Conservation (phyloP, 2,329 filamentous ascomycete genomes). For the Penicillium oxalicum region DNA sequence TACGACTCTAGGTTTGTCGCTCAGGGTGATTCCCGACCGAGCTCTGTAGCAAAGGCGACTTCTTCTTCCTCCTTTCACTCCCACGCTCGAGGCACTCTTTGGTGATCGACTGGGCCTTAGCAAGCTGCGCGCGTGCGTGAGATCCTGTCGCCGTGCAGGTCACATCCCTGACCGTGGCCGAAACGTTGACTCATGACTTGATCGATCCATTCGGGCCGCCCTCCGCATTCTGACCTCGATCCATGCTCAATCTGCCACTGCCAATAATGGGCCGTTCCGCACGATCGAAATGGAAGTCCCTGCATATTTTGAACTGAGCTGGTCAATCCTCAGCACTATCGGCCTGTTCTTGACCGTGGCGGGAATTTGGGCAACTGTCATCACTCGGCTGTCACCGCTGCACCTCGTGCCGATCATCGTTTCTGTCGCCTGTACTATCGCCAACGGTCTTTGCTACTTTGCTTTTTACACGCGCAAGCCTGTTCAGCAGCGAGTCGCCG, state of each 20-base stretch:
- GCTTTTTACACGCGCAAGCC: background rate
- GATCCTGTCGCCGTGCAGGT: no score
- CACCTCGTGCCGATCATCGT: background rate
- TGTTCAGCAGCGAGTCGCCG: background rate
- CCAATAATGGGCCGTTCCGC: background rate
- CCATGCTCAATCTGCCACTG: background rate
- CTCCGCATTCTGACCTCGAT: background rate
- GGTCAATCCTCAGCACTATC: constrained; percentile 1
- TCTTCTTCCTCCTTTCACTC: no score
- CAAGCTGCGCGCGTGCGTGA: no score
- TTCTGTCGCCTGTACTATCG: background rate
- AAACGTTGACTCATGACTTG: no score
- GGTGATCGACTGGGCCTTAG: no score
- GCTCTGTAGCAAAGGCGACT: no score
- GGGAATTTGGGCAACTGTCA: background rate
- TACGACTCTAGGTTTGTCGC: no score
- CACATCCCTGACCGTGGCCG: no score
- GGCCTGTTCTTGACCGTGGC: background rate
- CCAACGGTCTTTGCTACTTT: constrained; percentile 1
- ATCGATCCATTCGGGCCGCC: background rate
- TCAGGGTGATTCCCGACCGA: no score
- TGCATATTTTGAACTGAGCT: constrained; percentile 2
- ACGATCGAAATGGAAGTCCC: background rate
- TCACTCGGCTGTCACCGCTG: background rate
- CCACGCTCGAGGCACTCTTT: no score